A percentile compares a stretch with the other conserved stretches of the same genome.
These are phyloP conservation scores for Chenopodium suecicum DNA, from an alignment of 148 eudicot species.

Conservation along the genomic window DNA sequence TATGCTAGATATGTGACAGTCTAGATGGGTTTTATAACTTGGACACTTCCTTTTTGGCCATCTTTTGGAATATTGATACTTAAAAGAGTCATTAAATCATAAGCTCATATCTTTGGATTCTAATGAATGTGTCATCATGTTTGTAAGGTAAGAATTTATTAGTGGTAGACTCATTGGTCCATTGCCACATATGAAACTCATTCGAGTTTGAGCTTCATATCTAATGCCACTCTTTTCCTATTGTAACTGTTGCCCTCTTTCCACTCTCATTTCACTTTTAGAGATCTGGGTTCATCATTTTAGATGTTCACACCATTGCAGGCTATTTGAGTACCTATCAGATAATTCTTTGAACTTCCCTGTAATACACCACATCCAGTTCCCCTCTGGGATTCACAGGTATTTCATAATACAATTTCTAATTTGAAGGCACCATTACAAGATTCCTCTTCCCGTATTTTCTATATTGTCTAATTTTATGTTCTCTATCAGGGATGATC, in stretches of 20 bases:
- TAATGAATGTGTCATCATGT: neutral
- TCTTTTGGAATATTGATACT: neutral
- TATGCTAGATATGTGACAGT: neutral
- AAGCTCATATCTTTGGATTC: neutral
- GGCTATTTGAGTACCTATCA: slow-evolving; percentile 90
- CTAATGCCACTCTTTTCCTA: neutral
- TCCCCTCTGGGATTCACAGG: slow-evolving; percentile 78
- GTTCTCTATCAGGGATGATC: slow-evolving; percentile 63
- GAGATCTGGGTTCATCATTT: slow-evolving; percentile 7
- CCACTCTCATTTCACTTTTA: neutral
- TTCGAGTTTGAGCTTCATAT: neutral
- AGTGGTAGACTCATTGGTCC: neutral
- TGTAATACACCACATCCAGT: slow-evolving; percentile 88
- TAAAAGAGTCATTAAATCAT: neutral
- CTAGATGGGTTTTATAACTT: neutral
- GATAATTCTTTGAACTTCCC: slow-evolving; percentile 71
- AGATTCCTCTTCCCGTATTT: slow-evolving; percentile 6
- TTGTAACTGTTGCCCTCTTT: neutral
- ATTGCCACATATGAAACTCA: neutral
- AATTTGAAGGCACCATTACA: slow-evolving; percentile 9
- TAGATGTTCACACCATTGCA: slow-evolving; percentile 33
- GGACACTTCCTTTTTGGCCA: neutral
- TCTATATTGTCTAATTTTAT: slow-evolving; percentile 15
- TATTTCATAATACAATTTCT: slow-evolving; percentile 21
- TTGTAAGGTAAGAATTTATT: too few species aligned